phyloP scores from a whole-genome alignment of 2,329 filamentous ascomycete genomes.

The Alternaria ventricosa region DNA sequence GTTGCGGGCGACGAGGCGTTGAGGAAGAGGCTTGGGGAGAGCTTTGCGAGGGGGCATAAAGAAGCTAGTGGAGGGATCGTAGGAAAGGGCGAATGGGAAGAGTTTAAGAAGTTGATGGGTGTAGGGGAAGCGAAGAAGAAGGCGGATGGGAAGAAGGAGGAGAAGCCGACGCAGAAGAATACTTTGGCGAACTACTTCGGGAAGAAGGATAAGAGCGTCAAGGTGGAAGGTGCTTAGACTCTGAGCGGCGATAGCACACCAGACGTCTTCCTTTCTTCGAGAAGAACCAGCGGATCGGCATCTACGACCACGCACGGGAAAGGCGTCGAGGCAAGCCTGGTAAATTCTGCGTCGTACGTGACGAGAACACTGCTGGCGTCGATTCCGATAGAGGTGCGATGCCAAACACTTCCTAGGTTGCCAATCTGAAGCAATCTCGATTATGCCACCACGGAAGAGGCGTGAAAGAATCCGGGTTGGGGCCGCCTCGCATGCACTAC shows the following conservation, averaged over 20 bases:
- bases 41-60: slow-evolving; percentile 71
- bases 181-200: slow-evolving; percentile 43
- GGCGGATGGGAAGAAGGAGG: slow-evolving; percentile 41
- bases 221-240: neutral
- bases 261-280: neutral
- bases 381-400: neutral
- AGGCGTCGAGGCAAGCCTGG: neutral
- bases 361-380: neutral
- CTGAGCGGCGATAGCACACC: neutral
- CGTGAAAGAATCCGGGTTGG: slow-evolving; percentile 7
- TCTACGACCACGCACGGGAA: neutral
- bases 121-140: slow-evolving; percentile 61
- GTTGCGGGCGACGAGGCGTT: slow-evolving; percentile 51
- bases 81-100: slow-evolving; percentile 66
- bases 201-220: slow-evolving; percentile 14
- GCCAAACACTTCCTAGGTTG: neutral
- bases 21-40: slow-evolving; percentile 63
- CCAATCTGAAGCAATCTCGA: neutral
- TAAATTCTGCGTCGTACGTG: neutral
- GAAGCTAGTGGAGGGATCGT: slow-evolving; percentile 73
- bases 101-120: slow-evolving; percentile 65
- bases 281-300: neutral
- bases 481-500: neutral
- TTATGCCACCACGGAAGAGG: slow-evolving; percentile 4
- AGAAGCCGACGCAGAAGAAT: slow-evolving; percentile 38